Percentiles rank a stretch among this genome's conserved stretches.
These are phyloP conservation scores for Linnemannia elongata DNA, from an alignment of 192 early-diverging fungal genomes.

Conservation along the genomic window DNA sequence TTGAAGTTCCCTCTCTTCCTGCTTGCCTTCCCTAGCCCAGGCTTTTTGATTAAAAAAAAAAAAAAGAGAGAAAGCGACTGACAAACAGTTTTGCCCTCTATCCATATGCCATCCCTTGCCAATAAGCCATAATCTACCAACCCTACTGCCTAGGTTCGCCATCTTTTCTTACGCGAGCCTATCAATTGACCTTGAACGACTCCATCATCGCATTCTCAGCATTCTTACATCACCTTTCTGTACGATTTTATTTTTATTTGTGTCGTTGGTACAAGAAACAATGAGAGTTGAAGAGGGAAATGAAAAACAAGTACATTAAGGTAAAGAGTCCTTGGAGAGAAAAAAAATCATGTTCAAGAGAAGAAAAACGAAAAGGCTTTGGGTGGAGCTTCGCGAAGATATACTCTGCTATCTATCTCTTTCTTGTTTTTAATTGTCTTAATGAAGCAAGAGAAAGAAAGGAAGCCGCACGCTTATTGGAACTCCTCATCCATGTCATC, in stretches of 20 bases:
- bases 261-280: neutral
- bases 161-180: neutral
- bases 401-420: neutral
- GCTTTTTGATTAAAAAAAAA: neutral
- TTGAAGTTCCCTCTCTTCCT: too few relatives aligned
- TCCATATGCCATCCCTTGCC: neutral
- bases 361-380: neutral
- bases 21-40: neutral
- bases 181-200: neutral
- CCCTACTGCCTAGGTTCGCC: neutral
- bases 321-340: neutral
- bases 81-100: conserved; percentile 11
- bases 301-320: neutral
- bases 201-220: neutral
- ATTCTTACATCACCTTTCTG: neutral
- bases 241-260: neutral
- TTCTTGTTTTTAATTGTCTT: neutral
- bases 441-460: neutral
- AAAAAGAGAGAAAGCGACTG: neutral
- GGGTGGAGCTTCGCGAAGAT: neutral
- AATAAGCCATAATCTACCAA: too few relatives aligned
- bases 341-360: neutral
- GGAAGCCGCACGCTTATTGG: conserved; percentile 1
- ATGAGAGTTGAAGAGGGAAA: neutral
- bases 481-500: conserved; percentile 64